A percentile compares a stretch with the other conserved stretches of the same genome.
phyloP scores from a whole-genome alignment of 345 rosid genomes.

The Hevea brasiliensis region DNA sequence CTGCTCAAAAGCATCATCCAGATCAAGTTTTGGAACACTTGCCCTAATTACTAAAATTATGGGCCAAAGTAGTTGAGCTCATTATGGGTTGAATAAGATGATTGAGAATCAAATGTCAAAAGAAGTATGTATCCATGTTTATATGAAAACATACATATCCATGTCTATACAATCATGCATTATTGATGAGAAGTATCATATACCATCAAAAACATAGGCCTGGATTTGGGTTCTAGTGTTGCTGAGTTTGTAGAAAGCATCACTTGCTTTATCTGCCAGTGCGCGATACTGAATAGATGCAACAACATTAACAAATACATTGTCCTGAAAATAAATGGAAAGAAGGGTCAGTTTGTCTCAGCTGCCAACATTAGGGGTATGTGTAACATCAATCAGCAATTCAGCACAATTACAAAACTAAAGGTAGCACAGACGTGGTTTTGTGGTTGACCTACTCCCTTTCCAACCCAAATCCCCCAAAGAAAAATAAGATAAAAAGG shows the following conservation, averaged over 20 bases:
- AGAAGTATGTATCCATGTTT: not conserved
- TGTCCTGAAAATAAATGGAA: conserved; percentile 19
- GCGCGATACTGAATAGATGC: conserved; percentile 25
- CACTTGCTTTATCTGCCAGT: conserved; percentile 24
- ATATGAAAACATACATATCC: not conserved
- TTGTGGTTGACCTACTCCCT: not conserved
- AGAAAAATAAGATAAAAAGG: not conserved
- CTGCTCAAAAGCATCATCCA: conserved; percentile 19
- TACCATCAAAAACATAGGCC: conserved; percentile 24
- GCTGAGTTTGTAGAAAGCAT: conserved; percentile 19
- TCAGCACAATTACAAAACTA: not conserved
- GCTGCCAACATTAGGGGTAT: not conserved
- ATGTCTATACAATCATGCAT: not conserved
- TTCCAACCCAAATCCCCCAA: not conserved
- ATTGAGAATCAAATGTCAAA: not conserved
- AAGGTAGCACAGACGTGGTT: not conserved
- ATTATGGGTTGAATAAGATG: not conserved
- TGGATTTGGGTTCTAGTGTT: conserved; percentile 21
- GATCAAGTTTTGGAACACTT: conserved; percentile 18
- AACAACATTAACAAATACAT: conserved; percentile 25
- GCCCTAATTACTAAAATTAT: conserved; percentile 9
- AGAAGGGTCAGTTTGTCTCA: not conserved
- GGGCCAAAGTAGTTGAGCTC: not conserved
- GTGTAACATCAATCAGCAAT: not conserved
- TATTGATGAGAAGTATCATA: not conserved